Conservation (phyloP, 345 rosid genomes). For the Eucalyptus polyanthemos region DNA sequence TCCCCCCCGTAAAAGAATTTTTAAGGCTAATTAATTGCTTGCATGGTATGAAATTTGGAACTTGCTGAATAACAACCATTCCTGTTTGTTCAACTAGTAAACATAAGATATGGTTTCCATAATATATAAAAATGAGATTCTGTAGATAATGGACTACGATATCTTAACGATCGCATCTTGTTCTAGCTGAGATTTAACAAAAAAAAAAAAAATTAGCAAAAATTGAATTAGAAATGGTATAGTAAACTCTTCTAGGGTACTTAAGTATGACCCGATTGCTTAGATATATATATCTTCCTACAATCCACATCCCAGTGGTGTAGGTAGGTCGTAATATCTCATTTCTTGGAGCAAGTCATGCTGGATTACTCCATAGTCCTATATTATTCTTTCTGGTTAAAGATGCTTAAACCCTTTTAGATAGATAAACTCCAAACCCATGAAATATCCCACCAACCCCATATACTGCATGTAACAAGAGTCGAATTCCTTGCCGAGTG, state of each 20-base stretch:
- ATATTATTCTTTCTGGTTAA: background rate
- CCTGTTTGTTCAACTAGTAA: background rate
- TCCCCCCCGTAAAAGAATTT: background rate
- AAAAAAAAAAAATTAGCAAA: background rate
- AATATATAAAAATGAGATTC: background rate
- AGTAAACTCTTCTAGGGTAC: background rate
- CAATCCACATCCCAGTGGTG: background rate
- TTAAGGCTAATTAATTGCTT: background rate
- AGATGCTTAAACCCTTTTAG: background rate
- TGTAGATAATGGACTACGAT: background rate
- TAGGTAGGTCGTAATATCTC: background rate
- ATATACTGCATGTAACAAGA: background rate
- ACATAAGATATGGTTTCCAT: background rate
- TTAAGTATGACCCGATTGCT: background rate
- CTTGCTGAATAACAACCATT: background rate
- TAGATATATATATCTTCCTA: background rate
- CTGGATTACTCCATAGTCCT: background rate
- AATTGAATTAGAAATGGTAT: background rate
- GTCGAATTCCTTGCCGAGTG: background rate
- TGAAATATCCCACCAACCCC: background rate
- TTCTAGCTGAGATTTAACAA: background rate
- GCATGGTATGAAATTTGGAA: background rate
- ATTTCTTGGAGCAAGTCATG: background rate
- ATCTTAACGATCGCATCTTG: background rate
- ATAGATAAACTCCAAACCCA: background rate